Conservation (phyloP, 805 yeast species). For the Torulaspora maleeae region DNA sequence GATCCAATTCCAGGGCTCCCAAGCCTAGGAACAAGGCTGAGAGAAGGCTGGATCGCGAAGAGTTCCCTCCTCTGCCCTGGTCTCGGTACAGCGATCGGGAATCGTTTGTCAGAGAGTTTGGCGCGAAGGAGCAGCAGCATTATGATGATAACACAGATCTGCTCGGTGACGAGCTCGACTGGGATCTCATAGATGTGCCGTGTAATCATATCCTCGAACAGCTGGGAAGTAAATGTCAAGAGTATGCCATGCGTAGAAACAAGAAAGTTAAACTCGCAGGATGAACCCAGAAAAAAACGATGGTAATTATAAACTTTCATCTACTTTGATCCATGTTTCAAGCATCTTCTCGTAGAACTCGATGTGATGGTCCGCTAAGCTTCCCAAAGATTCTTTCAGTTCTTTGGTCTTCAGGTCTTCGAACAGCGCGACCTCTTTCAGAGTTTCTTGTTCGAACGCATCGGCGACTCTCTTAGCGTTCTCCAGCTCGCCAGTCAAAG, state of each 20-base stretch:
- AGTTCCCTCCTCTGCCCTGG: constrained; percentile 60
- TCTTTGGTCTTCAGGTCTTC: constrained; percentile 77
- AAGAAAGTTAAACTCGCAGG: constrained; percentile 14
- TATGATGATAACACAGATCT: constrained; percentile 22
- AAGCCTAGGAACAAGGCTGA: constrained; percentile 68
- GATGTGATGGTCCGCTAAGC: constrained; percentile 73
- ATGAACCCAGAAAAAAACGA: not conserved
- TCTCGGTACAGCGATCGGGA: constrained; percentile 45
- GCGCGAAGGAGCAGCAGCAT: constrained; percentile 9
- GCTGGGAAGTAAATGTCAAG: constrained; percentile 12
- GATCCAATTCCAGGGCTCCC: constrained; percentile 84
- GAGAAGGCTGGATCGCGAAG: constrained; percentile 51
- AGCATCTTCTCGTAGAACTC: constrained; percentile 65
- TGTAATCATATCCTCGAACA: constrained; percentile 15
- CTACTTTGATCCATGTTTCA: constrained; percentile 65
- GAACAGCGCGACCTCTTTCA: constrained; percentile 59
- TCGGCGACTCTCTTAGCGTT: constrained; percentile 48
- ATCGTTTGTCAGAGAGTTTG: constrained; percentile 41
- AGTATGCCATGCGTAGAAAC: constrained; percentile 8
- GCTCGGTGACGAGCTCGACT: constrained; percentile 17
- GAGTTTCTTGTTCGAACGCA: constrained; percentile 52
- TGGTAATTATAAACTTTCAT: constrained; percentile 28
- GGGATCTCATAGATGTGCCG: constrained; percentile 26
- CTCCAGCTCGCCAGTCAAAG: constrained; percentile 47
- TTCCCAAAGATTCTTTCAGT: constrained; percentile 62